Base-by-base conservation (phyloP, 768 basidiomycete genomes). In the Leccinum incarnatum region DNA sequence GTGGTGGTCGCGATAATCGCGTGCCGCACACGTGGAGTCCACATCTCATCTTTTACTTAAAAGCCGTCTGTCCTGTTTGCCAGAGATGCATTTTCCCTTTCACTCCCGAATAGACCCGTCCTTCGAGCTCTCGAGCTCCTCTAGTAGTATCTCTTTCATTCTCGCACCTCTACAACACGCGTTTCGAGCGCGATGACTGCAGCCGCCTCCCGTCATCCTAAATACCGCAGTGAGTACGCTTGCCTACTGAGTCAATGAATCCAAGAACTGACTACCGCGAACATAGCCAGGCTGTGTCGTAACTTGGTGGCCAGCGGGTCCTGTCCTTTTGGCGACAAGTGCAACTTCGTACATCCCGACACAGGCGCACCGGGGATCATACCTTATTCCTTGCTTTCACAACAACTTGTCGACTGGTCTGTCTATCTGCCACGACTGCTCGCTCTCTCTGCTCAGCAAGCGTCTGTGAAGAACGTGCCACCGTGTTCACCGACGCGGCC, bases 221-320 rank as follows among this genome's bases (percentile, higher is more conserved):
- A 65, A 40, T 71, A 72, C 62, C 73, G 73, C 58, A 73, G 72
- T 73, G 53, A 70, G 73, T 73, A 15, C 11, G 11, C 23, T 57
- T 32, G 15, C 3, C 25, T 21, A 21, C 48, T 32, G 37, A 34
- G 49, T 58, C 23, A 48, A 54, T 48, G 25, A 17, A 10, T 30
- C 17, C 34, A 5, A 32, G 30, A 17, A 12, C 52, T 62, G 42
- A 67, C 48, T 9, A 19, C 45, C 53, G 23, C 50, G 51, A 61
- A 54, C 37, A n/a, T n/a, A 76, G 76, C 73, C 6, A 77, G 73
- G 65, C 62, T 73, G 46, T 78, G 77, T 63, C 69, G 76, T 45
- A 72, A 76, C 66, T 34, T 12, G 11, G 71, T 72, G 40, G 60
- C 67, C 46, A 69, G 59, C 34, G 77, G 78, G 36, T 60, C 64